Percentiles rank a stretch among this genome's conserved stretches.
phyloP scores from a whole-genome alignment of 148 eudicot genomes.

The Persicaria maculosa region DNA sequence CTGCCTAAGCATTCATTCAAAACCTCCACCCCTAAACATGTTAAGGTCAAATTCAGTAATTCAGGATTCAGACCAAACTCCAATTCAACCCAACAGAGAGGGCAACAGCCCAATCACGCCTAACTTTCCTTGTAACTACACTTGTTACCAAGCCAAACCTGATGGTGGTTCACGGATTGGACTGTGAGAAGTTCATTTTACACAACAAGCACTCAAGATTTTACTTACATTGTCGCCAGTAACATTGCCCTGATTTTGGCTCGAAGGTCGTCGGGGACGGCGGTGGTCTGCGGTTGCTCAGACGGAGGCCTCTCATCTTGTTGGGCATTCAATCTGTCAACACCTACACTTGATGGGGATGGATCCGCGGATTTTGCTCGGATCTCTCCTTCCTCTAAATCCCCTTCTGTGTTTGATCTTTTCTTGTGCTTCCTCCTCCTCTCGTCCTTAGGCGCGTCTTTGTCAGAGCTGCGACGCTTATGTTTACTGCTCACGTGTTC shows the following conservation, averaged over 20 bases:
- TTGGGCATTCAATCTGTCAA: conserved; percentile 29
- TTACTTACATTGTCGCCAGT: conserved; percentile 48
- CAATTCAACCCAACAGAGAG: too few relatives aligned
- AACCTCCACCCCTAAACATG: too few relatives aligned
- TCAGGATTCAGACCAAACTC: too few relatives aligned
- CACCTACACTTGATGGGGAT: conserved; percentile 34
- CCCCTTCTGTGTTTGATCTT: conserved; percentile 30
- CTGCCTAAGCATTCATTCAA: too few relatives aligned
- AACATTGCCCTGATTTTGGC: conserved; percentile 97
- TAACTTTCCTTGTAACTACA: too few relatives aligned
- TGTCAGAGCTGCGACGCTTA: conserved; percentile 11
- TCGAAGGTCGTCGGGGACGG: conserved; percentile 82
- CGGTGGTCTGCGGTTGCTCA: conserved; percentile 49
- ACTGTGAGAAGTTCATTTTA: neutral
- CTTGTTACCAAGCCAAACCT: too few relatives aligned
- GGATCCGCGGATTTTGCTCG: conserved; percentile 45
- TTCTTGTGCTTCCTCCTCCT: conserved; percentile 27
- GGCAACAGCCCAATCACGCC: too few relatives aligned
- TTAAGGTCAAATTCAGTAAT: too few relatives aligned
- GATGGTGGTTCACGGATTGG: neutral
- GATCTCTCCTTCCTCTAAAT: conserved; percentile 89
- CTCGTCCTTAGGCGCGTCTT: conserved; percentile 15
- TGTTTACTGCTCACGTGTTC: conserved; percentile 10
- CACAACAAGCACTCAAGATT: neutral
- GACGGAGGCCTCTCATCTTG: conserved; percentile 38